These are phyloP conservation scores for Quercus rubra DNA, from an alignment of 306 rosid genomes.

Conservation along the genomic window DNA sequence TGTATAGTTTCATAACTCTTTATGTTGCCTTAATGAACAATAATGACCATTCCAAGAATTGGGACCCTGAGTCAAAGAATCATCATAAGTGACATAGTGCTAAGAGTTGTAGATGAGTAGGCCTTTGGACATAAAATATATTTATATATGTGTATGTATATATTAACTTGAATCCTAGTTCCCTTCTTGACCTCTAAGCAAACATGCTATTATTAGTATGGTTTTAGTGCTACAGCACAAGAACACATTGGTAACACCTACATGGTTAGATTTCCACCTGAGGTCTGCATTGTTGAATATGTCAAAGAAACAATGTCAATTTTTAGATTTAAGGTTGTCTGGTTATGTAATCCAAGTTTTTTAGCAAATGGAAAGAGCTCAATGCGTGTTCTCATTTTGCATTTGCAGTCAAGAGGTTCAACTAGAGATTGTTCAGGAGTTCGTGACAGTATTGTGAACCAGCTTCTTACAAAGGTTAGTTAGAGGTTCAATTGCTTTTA, in stretches of 20 bases:
- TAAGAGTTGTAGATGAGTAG: background rate
- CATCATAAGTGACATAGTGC: background rate
- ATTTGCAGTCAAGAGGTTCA: conserved; percentile 88
- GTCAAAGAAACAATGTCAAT: conserved; percentile 3
- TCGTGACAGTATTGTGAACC: conserved; percentile 98
- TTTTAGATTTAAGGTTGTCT: conserved; percentile 2
- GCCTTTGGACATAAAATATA: background rate
- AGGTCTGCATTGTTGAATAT: background rate
- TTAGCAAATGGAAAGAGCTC: background rate
- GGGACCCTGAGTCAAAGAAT: background rate
- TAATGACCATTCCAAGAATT: background rate
- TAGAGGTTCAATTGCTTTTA: conserved; percentile 12
- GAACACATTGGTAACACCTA: background rate
- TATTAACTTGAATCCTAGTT: background rate
- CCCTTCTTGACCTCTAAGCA: background rate
- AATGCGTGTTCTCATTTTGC: conserved; percentile 19
- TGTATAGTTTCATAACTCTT: too few relatives aligned
- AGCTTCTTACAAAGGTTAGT: conserved; percentile 94
- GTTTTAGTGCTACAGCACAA: background rate
- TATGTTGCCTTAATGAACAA: background rate
- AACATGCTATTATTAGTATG: background rate
- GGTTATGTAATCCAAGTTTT: conserved; percentile 15
- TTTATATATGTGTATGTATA: background rate
- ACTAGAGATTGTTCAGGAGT: conserved; percentile 99
- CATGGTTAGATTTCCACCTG: conserved; percentile 7